Evolutionary conservation across 768 basidiomycete genomes (phyloP), one percentile per base, ranked within the genome.

Genomic region (Gelatoporia subvermispora): DNA sequence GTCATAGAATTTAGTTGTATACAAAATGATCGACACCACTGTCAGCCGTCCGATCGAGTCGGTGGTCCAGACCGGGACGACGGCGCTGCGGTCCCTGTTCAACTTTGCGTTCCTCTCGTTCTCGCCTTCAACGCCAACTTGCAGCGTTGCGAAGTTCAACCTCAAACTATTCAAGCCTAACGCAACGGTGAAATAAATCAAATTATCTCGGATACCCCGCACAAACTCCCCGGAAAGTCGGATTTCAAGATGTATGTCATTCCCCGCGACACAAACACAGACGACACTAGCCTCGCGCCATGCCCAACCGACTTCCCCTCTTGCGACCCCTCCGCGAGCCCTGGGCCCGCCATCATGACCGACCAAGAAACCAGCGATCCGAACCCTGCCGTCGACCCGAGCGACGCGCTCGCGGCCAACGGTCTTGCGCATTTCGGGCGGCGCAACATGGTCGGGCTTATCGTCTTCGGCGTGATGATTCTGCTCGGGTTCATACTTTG

Each of bases 381-480:
- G 15, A n/a, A 20, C n/a, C 37, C 37, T 8, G 16, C n/a, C 42
- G 16, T 34, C 3, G 10, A 34, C 13, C 15, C 10, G 21, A 18
- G 7, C 23, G 21, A 21, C 31, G 24, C 42, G 13, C 51, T 48
- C 54, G 13, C 38, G 24, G 43, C 49, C 36, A 41, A 50, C 23
- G 37, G 35, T 38, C 38, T 35, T 24, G 36, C 49, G 23, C 23
- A 17, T 16, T 35, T 60, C 50, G 51, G 38, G 13, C 51, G 50
- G 28, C 50, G 50, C 48, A 61, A 63, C 57, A 55, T 60, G 44
- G 46, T 60, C 39, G 57, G 60, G 43, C 47, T 65, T 45, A 50
- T 62, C 58, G 48, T 60, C 47, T 47, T 65, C 48, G 60, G 50
- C 20, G 41, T 55, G 10, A 48, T 65, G 48, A 55, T 56, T 49